Conservation (phyloP, 75 land plant species). For the Azolla pinnata region DNA sequence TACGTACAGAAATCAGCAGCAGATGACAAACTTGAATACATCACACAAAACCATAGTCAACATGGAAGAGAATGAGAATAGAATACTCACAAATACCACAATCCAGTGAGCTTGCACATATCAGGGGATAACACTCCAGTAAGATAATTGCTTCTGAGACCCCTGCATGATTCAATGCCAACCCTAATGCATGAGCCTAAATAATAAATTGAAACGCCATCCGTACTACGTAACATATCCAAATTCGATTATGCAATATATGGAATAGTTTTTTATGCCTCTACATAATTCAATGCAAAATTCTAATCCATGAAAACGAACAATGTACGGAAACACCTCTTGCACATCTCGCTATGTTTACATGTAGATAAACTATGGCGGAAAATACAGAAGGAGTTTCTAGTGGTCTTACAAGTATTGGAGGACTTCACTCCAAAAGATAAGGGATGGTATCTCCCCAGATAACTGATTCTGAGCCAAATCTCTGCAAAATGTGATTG, state of each 20-base stretch:
- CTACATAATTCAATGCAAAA: too few relatives aligned
- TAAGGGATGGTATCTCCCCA: constrained; percentile 62
- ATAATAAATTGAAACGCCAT: not conserved
- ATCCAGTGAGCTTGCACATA: constrained; percentile 71
- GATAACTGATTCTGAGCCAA: constrained; percentile 60
- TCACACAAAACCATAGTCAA: not conserved
- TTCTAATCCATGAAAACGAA: too few relatives aligned
- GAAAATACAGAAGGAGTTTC: too few relatives aligned
- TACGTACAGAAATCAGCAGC: too few relatives aligned
- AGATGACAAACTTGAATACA: too few relatives aligned
- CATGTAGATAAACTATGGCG: too few relatives aligned
- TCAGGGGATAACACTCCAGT: constrained; percentile 68
- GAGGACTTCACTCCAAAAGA: constrained; percentile 82
- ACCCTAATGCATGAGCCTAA: not conserved
- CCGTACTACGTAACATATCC: not conserved
- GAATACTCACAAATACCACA: constrained; percentile 76
- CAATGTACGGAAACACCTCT: too few relatives aligned
- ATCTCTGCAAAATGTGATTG: constrained; percentile 33
- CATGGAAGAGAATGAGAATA: not conserved
- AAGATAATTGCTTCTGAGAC: constrained; percentile 51
- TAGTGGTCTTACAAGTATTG: constrained; percentile 55
- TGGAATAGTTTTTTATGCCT: too few relatives aligned
- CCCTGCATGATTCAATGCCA: constrained; percentile 40
- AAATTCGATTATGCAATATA: not conserved
- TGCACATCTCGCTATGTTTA: too few relatives aligned